A percentile compares a stretch with the other conserved stretches of the same genome.
phyloP scores from a whole-genome alignment of 139 green algal genomes.

The Gonium pectorale region DNA sequence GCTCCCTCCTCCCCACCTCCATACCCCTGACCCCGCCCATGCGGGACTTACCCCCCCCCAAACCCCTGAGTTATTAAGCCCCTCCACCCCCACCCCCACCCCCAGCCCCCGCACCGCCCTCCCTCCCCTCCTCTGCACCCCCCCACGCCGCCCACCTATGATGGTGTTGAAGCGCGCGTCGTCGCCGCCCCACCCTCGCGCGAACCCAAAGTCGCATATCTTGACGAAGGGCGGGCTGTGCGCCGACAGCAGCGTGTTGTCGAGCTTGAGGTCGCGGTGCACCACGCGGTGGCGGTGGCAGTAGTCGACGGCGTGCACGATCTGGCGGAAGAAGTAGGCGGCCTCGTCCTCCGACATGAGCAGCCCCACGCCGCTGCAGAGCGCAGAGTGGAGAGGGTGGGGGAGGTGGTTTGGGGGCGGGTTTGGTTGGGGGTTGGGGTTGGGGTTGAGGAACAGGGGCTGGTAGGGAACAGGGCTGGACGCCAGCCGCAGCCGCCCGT shows the following conservation, averaged over 20 bases:
- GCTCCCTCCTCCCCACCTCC: not conserved
- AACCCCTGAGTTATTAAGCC: too few species aligned
- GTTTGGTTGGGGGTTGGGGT: too few species aligned
- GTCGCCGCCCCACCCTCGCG: slow-evolving; percentile 60
- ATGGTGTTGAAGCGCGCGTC: slow-evolving; percentile 85
- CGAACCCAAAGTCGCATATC: slow-evolving; percentile 82
- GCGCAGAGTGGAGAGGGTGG: slow-evolving; percentile 58
- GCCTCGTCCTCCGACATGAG: slow-evolving; percentile 80
- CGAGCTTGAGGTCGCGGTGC: slow-evolving; percentile 70
- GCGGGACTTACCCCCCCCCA: not conserved
- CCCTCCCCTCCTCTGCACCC: not conserved
- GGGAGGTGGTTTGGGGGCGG: not conserved
- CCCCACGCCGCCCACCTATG: slow-evolving; percentile 39
- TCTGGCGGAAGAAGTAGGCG: slow-evolving; percentile 86
- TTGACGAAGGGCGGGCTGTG: slow-evolving; percentile 78
- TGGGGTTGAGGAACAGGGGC: too few species aligned
- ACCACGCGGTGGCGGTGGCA: slow-evolving; percentile 78
- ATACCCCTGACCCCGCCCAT: not conserved
- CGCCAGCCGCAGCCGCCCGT: too few species aligned
- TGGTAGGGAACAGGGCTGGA: too few species aligned
- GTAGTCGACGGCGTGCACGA: slow-evolving; percentile 86
- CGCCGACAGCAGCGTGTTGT: slow-evolving; percentile 92
- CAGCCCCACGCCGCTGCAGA: slow-evolving; percentile 74
- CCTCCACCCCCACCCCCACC: too few species aligned
- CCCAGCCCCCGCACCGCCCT: too few species aligned